Evolutionary conservation across 352 stramenopile species (phyloP), one percentile per base, ranked within the genome.

Genomic region (Phytophthora sp.): DNA sequence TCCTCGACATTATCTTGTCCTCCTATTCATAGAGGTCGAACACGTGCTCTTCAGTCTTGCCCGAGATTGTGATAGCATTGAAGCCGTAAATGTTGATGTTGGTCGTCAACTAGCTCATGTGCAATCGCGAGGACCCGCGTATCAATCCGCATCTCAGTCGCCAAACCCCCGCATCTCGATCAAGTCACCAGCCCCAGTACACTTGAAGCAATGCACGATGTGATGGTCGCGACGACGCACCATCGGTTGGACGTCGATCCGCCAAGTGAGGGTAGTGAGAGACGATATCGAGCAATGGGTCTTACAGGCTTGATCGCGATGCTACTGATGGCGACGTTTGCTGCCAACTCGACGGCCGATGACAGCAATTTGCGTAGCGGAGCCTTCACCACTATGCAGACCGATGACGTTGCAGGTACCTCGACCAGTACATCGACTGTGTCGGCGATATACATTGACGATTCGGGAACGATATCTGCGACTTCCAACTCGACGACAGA

Each of bases 181-280:
- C 41, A 57, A 70, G 46, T 13, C 39, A 11, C 37, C 27, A 42
- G 24, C 10, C 7, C 39, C 12, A 13, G 4, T 17, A 13, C 38
- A 30, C 35, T 30, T 41, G 28, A 57, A 45, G 30, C n/a, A 48
- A 72, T 72, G 56, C 56, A 55, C 51, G 46, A 56, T 39, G 18
- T 73, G 4, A 57, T 65, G 45, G 52, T 35, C 1, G 13, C 44
- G 17, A 59, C 50, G 20, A 42, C 23, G n/a, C 64, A 73, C 31
- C 64, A 73, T 39, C 64, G 53, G 8, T 23, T 73, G 30, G 58
- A 73, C n/a, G 15, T n/a, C 13, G 35, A 58, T 8, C 15, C 53
- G 34, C 20, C 31, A 18, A 34, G 23, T 11, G 23, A 37, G 20
- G 31, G 20, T 0, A 38, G 17, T 21, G 20, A 69, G 11, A 38